Evolutionary conservation across 345 rosid species (phyloP).

Genomic region (Bretschneidera sinensis): DNA sequence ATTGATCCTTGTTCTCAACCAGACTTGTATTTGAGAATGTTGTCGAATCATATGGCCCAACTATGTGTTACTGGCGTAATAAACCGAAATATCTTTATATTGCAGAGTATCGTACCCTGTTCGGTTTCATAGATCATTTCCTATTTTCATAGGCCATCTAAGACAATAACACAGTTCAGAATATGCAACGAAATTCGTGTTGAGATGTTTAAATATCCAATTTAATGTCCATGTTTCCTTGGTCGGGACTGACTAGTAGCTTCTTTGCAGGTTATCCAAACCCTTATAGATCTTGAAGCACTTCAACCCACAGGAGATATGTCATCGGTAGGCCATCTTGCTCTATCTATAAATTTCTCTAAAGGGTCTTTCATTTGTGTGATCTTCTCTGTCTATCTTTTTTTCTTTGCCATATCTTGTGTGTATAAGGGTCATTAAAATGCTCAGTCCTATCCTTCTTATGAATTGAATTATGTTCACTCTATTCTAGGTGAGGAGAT

Average conservation of each 20-base stretch:
- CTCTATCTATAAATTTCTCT: not conserved
- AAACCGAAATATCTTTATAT: too few species aligned
- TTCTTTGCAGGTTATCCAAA: conserved; percentile 62
- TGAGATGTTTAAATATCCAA: not conserved
- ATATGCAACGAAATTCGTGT: not conserved
- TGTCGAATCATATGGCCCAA: too few species aligned
- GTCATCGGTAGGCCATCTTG: conserved; percentile 53
- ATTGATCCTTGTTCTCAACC: too few species aligned
- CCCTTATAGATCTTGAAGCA: conserved; percentile 84
- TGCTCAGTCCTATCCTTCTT: not conserved
- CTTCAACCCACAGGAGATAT: conserved; percentile 96
- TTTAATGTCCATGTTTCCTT: not conserved
- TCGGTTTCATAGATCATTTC: too few species aligned
- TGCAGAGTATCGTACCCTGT: too few species aligned
- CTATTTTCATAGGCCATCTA: too few species aligned
- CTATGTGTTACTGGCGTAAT: too few species aligned
- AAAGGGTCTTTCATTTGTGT: not conserved
- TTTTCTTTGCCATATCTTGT: not conserved
- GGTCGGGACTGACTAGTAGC: conserved; percentile 20
- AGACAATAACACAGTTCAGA: too few species aligned
- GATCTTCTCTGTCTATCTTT: not conserved
- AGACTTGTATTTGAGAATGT: too few species aligned
- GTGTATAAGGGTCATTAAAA: not conserved
- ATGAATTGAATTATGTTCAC: too few species aligned
- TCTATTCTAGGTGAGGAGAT: conserved; percentile 73